phyloP scores from a whole-genome alignment of 345 rosid species.

The Hibiscus mutabilis region DNA sequence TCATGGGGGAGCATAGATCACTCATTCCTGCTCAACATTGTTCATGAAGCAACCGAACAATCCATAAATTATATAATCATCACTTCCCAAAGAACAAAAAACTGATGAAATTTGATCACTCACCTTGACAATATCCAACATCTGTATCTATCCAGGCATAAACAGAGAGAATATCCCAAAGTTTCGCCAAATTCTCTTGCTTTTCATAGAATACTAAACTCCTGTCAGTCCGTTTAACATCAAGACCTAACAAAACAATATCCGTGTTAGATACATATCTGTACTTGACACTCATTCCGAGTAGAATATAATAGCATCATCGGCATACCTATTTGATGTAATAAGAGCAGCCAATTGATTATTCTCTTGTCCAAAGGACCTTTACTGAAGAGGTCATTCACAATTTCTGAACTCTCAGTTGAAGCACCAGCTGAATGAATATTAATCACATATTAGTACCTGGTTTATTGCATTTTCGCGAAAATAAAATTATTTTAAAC shows the following conservation, averaged over 20 bases:
- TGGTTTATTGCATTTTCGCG: background rate
- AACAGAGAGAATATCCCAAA: slow-evolving; percentile 94
- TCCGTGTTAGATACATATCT: background rate
- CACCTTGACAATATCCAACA: slow-evolving; percentile 98
- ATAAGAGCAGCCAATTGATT: slow-evolving; percentile 80
- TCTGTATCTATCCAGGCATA: slow-evolving; percentile 95
- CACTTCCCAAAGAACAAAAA: background rate
- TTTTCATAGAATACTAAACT: slow-evolving; percentile 80
- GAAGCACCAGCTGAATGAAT: slow-evolving; percentile 23
- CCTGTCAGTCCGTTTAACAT: slow-evolving; percentile 93
- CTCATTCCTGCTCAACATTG: slow-evolving; percentile 74
- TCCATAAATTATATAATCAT: background rate
- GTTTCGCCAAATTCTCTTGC: slow-evolving; percentile 78
- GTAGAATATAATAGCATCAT: background rate
- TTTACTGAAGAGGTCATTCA: slow-evolving; percentile 40
- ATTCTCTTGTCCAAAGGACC: slow-evolving; percentile 73
- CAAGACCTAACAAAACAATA: slow-evolving; percentile 23
- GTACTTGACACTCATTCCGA: too few relatives aligned
- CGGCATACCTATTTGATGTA: slow-evolving; percentile 25
- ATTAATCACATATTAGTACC: slow-evolving; percentile 5
- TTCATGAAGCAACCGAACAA: background rate
- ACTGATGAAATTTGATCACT: background rate
- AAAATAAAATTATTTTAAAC: slow-evolving; percentile 12
- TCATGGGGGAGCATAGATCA: slow-evolving; percentile 99
- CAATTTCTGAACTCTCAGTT: slow-evolving; percentile 39